phyloP scores from a whole-genome alignment of 495 filamentous ascomycete genomes.

The Terfezia claveryi region DNA sequence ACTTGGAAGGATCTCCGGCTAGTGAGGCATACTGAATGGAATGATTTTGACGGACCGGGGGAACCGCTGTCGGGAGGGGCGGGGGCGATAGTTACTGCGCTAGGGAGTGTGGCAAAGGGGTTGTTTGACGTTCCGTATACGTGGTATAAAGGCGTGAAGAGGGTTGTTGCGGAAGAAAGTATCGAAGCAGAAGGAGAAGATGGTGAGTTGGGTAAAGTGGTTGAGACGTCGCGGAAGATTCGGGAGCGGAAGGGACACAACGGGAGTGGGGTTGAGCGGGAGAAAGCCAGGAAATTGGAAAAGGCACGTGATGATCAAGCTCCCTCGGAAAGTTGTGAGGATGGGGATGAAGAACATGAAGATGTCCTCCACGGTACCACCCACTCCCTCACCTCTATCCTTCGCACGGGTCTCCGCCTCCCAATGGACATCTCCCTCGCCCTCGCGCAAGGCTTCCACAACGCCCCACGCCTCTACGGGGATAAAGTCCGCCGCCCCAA shows the following conservation, averaged over 20 bases:
- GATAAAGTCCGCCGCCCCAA: constrained; percentile 33
- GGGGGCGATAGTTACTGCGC: constrained; percentile 31
- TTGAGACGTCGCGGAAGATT: neutral
- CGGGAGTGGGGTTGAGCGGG: neutral
- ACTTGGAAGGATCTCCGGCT: constrained; percentile 43
- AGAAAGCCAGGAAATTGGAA: neutral
- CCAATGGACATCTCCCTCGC: constrained; percentile 52
- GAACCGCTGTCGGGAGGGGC: constrained; percentile 47
- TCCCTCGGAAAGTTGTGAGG: neutral
- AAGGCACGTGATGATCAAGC: neutral
- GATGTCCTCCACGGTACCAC: constrained; percentile 16
- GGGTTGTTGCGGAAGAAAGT: neutral
- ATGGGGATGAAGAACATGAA: neutral
- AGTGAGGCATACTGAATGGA: constrained; percentile 49
- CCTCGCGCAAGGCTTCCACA: constrained; percentile 61
- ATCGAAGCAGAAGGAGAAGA: too few species aligned
- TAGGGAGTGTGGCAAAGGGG: constrained; percentile 24
- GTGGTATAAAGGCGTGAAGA: neutral
- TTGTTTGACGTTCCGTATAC: constrained; percentile 8
- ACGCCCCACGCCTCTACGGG: constrained; percentile 59
- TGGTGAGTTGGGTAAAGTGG: too few species aligned
- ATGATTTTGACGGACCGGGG: constrained; percentile 56
- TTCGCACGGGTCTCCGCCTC: constrained; percentile 14
- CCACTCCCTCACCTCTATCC: constrained; percentile 9
- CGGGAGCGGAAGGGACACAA: neutral